Conservation (phyloP, 805 yeast genomes). For the Saccharomyces kudriavzevii region DNA sequence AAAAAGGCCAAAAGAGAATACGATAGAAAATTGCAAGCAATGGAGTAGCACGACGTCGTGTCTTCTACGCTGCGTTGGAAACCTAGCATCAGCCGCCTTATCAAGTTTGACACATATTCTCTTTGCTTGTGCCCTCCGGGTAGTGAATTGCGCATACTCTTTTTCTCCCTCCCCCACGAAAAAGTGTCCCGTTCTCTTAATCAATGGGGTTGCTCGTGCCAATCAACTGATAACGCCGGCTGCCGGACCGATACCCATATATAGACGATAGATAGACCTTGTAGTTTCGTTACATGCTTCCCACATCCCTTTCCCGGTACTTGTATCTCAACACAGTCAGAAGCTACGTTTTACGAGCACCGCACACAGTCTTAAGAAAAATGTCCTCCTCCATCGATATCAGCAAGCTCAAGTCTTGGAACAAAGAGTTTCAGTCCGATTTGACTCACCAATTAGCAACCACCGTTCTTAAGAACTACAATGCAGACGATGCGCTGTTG, state of each 20-base stretch:
- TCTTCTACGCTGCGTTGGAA: background rate
- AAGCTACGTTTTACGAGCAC: background rate
- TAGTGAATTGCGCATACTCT: background rate
- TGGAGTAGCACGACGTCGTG: background rate
- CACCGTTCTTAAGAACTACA: slow-evolving; percentile 30
- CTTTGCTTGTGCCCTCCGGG: background rate
- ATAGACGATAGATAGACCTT: background rate
- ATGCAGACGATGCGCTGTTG: slow-evolving; percentile 30
- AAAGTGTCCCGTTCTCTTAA: background rate
- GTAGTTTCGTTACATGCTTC: background rate
- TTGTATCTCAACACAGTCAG: background rate
- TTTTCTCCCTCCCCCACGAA: background rate
- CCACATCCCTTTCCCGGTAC: background rate
- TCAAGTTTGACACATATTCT: background rate
- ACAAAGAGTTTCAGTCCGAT: slow-evolving; percentile 23
- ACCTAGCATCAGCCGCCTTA: background rate
- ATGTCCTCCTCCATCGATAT: slow-evolving; percentile 10
- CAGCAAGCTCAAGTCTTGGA: slow-evolving; percentile 16
- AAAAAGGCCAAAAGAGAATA: background rate
- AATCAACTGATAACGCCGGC: background rate
- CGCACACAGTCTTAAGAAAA: background rate
- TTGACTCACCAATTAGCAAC: slow-evolving; percentile 29
- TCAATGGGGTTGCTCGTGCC: background rate
- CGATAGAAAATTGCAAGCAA: background rate
- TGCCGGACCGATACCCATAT: background rate